Evolutionary conservation across 139 green algal species (phyloP).

Genomic region (Haematococcus sp.): DNA sequence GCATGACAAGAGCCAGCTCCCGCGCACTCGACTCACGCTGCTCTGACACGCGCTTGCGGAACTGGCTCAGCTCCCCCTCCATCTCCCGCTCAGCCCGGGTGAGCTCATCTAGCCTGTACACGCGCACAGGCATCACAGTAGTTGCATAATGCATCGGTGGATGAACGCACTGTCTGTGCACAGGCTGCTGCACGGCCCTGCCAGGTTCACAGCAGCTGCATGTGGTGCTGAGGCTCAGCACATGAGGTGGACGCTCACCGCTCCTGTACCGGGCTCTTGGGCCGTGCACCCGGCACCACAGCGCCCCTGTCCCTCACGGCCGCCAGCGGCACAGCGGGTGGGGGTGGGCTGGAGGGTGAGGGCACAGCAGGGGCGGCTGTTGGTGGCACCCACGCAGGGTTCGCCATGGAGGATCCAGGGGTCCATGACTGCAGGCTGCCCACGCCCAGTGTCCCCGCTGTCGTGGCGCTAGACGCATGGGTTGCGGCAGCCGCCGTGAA

Average conservation of each 20-base stretch:
- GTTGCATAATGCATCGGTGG: no score
- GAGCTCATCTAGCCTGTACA: slow-evolving; percentile 6
- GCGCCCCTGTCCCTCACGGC: not conserved
- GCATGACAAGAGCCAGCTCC: not conserved
- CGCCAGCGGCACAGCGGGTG: not conserved
- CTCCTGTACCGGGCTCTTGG: slow-evolving; percentile 6
- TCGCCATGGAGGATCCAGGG: not conserved
- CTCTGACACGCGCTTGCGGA: not conserved
- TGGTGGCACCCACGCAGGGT: not conserved
- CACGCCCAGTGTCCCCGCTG: not conserved
- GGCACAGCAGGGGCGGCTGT: not conserved
- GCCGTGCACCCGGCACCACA: not conserved
- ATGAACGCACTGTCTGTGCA: no score
- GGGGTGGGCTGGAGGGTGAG: not conserved
- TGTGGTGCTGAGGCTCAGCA: no score
- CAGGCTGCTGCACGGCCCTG: no score
- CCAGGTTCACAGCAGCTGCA: no score
- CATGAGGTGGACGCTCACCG: slow-evolving; percentile 4
- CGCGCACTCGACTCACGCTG: slow-evolving; percentile 3
- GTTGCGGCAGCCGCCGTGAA: no score
- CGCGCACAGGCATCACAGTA: no score
- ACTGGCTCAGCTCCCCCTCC: not conserved
- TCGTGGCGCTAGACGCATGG: no score
- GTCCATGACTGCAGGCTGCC: not conserved
- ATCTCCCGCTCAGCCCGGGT: not conserved